Evolutionary conservation across 345 rosid species (phyloP).

Genomic region (Angophora floribunda): DNA sequence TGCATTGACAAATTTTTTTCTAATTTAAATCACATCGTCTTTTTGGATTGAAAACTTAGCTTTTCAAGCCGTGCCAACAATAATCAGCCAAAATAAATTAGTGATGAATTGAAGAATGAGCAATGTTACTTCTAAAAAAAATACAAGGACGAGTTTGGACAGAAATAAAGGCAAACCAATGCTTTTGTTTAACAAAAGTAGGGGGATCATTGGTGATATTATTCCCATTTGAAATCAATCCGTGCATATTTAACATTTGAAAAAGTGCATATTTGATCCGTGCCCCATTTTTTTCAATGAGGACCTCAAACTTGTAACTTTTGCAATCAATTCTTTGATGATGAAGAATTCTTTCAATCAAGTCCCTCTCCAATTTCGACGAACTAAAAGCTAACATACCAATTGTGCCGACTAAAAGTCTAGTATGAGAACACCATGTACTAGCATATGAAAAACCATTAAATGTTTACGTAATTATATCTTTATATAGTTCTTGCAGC

Average conservation of each 20-base stretch:
- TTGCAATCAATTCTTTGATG: not conserved
- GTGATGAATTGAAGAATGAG: not conserved
- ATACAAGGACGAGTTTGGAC: not conserved
- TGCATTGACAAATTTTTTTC: not conserved
- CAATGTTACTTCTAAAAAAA: not conserved
- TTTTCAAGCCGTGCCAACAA: not conserved
- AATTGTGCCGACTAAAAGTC: not conserved
- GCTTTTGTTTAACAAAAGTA: not conserved
- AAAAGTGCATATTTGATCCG: not conserved
- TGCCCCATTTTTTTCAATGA: not conserved
- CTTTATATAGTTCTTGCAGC: not conserved
- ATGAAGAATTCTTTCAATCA: not conserved
- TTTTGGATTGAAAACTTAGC: not conserved
- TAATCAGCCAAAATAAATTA: not conserved
- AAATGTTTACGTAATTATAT: not conserved
- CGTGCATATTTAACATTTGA: not conserved
- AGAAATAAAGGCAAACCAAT: not conserved
- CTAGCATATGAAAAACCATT: not conserved
- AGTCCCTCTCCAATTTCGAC: not conserved
- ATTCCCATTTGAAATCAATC: not conserved
- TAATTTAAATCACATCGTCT: not conserved
- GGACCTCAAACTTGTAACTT: not conserved
- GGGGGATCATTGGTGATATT: not conserved
- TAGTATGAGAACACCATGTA: not conserved
- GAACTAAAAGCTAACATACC: not conserved